phyloP scores from a whole-genome alignment of 202 grass and related monocot species.

The Setaria italica region DNA sequence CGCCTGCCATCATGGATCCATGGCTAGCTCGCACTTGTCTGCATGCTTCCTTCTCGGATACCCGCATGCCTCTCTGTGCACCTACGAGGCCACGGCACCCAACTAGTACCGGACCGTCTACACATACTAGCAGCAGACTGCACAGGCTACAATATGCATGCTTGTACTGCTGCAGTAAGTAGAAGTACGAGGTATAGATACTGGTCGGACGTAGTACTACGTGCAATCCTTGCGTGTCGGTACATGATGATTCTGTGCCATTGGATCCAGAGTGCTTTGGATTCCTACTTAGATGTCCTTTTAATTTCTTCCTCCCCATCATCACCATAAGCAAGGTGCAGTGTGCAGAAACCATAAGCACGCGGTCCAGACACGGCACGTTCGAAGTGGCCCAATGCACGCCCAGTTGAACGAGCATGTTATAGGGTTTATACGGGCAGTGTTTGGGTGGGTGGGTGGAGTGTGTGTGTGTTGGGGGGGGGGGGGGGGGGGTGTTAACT shows the following conservation, averaged over 20 bases:
- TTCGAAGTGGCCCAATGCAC: no score
- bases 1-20: neutral
- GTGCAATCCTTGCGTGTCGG: neutral
- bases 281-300: neutral
- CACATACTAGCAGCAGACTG: no score
- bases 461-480: no score
- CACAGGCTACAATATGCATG: no score
- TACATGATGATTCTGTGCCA: neutral
- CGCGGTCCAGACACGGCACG: no score
- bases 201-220: neutral
- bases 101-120: neutral
- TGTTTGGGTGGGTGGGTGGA: no score
- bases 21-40: neutral
- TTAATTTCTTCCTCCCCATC: no score
- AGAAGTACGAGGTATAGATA: neutral
- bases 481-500: no score
- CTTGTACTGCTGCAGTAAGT: neutral
- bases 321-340: no score
- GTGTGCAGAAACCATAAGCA: no score
- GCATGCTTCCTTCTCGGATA: neutral
- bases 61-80: neutral
- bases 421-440: no score
- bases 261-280: neutral
- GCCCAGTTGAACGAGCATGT: no score
- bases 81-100: neutral